Evolutionary conservation across 2,329 filamentous ascomycete genomes (phyloP).

Genomic region (Coleophoma cylindrospora): DNA sequence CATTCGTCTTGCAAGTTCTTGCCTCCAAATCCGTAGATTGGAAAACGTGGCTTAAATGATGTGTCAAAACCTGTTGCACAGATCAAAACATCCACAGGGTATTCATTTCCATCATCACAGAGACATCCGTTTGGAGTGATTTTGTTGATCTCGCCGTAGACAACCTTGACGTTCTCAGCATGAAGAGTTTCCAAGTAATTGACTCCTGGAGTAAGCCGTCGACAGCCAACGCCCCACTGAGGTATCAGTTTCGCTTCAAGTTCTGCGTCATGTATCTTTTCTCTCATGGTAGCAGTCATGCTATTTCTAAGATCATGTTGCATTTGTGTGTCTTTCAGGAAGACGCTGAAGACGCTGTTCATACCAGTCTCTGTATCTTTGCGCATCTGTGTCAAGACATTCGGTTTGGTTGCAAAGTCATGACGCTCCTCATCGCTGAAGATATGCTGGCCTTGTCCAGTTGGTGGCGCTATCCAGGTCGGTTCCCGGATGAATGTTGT

Average conservation of each 20-base stretch:
- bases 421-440: conserved; percentile 34
- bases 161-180: conserved; percentile 23
- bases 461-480: conserved; percentile 40
- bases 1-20: conserved; percentile 12
- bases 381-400: conserved; percentile 35
- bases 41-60: conserved; percentile 15
- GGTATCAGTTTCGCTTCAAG: conserved; percentile 22
- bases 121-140: conserved; percentile 27
- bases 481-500: conserved; percentile 43
- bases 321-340: conserved; percentile 34
- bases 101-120: conserved; percentile 16
- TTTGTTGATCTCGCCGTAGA: conserved; percentile 10
- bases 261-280: conserved; percentile 25
- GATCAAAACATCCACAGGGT: conserved; percentile 24
- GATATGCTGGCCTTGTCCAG: conserved; percentile 34
- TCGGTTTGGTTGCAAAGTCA: conserved; percentile 28
- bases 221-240: conserved; percentile 31
- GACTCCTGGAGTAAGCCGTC: background rate
- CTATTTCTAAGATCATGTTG: conserved; percentile 35
- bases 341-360: conserved; percentile 41
- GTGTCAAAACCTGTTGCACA: conserved; percentile 25
- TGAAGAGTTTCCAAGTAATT: conserved; percentile 25
- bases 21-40: conserved; percentile 11
- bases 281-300: conserved; percentile 34
- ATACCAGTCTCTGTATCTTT: conserved; percentile 32